These are phyloP conservation scores for Aristolochia fimbriata DNA, from an alignment of 164 flowering plant genomes.

Conservation along the genomic window DNA sequence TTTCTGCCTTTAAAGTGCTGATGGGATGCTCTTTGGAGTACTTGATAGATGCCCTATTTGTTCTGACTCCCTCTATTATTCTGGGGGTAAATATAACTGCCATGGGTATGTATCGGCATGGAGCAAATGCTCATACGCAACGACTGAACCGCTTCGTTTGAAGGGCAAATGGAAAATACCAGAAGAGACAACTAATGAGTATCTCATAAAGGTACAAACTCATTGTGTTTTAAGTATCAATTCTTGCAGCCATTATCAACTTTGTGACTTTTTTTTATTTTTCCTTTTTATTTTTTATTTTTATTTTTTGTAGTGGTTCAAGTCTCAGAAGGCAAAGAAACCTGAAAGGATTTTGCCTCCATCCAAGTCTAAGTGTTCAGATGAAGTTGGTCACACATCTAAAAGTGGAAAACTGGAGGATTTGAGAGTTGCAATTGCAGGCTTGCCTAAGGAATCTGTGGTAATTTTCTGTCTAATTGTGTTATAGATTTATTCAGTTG, in stretches of 20 bases:
- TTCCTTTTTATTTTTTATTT: too few species aligned
- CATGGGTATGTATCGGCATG: constrained; percentile 81
- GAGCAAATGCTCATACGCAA: constrained; percentile 85
- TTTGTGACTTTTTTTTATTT: neutral
- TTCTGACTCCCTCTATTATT: constrained; percentile 55
- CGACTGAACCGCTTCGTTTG: constrained; percentile 55
- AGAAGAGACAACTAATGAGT: constrained; percentile 49
- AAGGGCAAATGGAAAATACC: constrained; percentile 89
- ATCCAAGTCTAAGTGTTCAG: constrained; percentile 25
- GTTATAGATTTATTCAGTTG: neutral
- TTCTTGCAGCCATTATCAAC: neutral
- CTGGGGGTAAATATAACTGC: constrained; percentile 69
- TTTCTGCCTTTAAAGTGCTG: constrained; percentile 40
- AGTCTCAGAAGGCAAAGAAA: constrained; percentile 65
- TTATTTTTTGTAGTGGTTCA: constrained; percentile 58
- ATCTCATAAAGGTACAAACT: constrained; percentile 52
- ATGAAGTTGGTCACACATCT: constrained; percentile 29
- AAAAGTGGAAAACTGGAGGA: constrained; percentile 44
- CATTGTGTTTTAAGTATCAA: neutral
- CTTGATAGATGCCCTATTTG: constrained; percentile 69
- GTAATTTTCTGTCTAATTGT: constrained; percentile 21
- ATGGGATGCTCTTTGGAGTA: constrained; percentile 95
- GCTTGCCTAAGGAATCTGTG: constrained; percentile 39
- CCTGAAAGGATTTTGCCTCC: constrained; percentile 64
- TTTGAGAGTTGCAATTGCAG: constrained; percentile 56